phyloP scores from a whole-genome alignment of 225 moss, liverwort and hornwort species.

The Antitrichia curtipendula region DNA sequence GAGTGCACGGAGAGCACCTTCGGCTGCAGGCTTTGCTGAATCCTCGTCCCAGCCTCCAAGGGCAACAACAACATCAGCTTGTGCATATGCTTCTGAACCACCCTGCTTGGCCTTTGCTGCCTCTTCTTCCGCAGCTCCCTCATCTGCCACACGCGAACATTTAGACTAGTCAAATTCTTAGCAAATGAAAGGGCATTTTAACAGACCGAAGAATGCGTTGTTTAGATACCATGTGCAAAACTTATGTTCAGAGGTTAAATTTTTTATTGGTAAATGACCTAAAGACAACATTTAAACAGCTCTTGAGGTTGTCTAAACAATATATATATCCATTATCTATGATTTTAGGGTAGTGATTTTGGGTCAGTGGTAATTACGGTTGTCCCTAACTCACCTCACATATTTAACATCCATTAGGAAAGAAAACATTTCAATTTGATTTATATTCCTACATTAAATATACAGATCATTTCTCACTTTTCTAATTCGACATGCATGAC shows the following conservation, averaged over 20 bases:
- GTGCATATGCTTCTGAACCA: slow-evolving; percentile 47
- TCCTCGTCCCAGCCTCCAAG: slow-evolving; percentile 73
- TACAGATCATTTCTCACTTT: not conserved
- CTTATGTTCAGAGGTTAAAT: not conserved
- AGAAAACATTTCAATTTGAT: not conserved
- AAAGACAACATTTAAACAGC: not conserved
- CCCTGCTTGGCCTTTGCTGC: slow-evolving; percentile 40
- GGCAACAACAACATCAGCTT: slow-evolving; percentile 88
- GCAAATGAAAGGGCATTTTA: not conserved
- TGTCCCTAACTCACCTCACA: not conserved
- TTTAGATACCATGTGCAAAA: not conserved
- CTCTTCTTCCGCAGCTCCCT: slow-evolving; percentile 72
- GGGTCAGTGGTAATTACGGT: not conserved
- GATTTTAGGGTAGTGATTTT: not conserved
- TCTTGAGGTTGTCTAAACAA: not conserved
- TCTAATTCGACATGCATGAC: not conserved
- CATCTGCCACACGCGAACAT: slow-evolving; percentile 17
- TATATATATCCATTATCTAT: not conserved
- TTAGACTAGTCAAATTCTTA: not conserved
- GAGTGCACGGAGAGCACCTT: slow-evolving; percentile 75
- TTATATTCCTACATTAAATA: not conserved
- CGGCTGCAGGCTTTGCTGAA: slow-evolving; percentile 65
- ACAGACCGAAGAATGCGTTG: not conserved
- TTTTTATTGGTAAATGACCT: not conserved
- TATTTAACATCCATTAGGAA: not conserved